Conservation (phyloP, 1,284 basidiomycete genomes). For the Ganoderma sinense region DNA sequence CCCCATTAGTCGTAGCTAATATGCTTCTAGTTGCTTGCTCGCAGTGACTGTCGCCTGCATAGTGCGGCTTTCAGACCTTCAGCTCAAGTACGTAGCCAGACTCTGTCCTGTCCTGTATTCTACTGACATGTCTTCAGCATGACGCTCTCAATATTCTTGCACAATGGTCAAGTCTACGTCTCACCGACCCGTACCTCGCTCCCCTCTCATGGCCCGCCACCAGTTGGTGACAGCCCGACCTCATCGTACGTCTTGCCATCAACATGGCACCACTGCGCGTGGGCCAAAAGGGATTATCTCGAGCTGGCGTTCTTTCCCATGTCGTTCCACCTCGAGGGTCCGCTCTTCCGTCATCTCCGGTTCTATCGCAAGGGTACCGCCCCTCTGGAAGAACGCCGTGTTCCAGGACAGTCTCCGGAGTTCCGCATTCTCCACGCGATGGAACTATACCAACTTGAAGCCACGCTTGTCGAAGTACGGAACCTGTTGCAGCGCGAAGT, state of each 20-base stretch:
- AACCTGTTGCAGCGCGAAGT: not conserved
- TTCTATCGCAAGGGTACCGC: not conserved
- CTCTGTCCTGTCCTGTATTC: too few species aligned
- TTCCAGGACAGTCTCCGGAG: not conserved
- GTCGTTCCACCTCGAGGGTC: not conserved
- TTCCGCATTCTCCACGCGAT: not conserved
- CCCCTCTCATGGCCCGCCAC: too few species aligned
- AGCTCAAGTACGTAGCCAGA: too few species aligned
- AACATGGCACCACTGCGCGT: not conserved
- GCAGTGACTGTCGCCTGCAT: too few species aligned
- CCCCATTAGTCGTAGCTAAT: too few species aligned
- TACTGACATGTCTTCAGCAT: too few species aligned
- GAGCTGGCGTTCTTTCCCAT: not conserved
- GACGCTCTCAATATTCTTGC: too few species aligned
- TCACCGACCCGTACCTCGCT: not conserved
- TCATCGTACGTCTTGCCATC: not conserved
- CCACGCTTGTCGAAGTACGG: not conserved
- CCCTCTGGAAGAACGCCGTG: not conserved
- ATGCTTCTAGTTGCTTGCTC: too few species aligned
- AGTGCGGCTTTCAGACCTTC: too few species aligned
- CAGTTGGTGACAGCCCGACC: not conserved
- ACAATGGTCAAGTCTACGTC: not conserved
- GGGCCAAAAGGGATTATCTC: not conserved
- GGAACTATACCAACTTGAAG: not conserved
- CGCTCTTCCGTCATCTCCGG: not conserved